Base-by-base conservation (phyloP, 192 early-diverging fungal species). In the Gigaspora rosea region DNA sequence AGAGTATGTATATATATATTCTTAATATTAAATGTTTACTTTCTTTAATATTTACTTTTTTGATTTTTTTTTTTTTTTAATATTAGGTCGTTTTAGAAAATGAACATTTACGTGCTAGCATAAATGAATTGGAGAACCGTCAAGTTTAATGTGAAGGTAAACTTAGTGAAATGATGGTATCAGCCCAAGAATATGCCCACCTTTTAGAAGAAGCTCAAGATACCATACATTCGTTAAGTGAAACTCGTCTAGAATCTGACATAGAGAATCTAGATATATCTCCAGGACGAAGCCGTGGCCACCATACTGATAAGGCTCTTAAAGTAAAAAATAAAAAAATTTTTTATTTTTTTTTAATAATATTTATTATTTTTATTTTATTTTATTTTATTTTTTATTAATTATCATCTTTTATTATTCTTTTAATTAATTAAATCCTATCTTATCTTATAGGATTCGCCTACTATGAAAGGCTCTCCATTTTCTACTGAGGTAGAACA, bases 191-290 rank as follows among this genome's bases (percentile, higher is more conserved):
- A 70, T 90, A 90, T 77, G 88, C 88, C 5, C 81, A 81, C 33
- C 59, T 86, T 22, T 81, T 90, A 18, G 87, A 90, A 57, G 82
- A 88, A 57, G 88, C 88, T 10, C 88, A 90, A 62, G 86, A 88
- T 66, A 88, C 86, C 8, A 90, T 90, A 27, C 86, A 90, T n/a
- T 80, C 78, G 1, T 56, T 89, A 33, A 80, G 81, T 32, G 84
- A 85, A 56, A 79, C 81, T 8, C 80, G 85, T 16, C 77, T 87
- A 4, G 83, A 85, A 32, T 85, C 83, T 7, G 83, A 85, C 57
- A 73, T 85, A 49, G 83, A 85, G 20, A 81, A 80, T 35, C 75
- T 76, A n/a, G 62, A 76, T 7, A 76, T 76, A 66, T 76, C 75
- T 4, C 75, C 75, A 20, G 75, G 75, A 35, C 62, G 63, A 51